Percentiles rank a stretch among this genome's conserved stretches.
phyloP scores from a whole-genome alignment of 2,329 filamentous ascomycete genomes.

The Curvularia eragrostidis region DNA sequence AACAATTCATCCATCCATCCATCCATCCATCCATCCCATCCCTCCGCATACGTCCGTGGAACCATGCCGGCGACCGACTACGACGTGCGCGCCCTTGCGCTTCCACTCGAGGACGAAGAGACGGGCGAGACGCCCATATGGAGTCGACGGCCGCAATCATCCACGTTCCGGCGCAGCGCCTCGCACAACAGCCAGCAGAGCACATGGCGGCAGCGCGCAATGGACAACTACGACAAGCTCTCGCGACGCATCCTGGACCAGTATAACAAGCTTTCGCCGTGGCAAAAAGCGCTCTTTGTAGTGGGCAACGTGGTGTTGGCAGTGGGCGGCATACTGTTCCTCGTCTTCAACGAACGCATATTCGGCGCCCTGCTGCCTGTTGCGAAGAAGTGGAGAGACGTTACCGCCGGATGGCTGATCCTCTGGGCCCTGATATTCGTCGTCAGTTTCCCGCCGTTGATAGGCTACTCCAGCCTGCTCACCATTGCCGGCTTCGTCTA shows the following conservation, averaged over 20 bases:
- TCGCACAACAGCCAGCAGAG: constrained; percentile 37
- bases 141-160: constrained; percentile 53
- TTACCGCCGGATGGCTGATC: constrained; percentile 74
- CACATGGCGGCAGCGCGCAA: constrained; percentile 50
- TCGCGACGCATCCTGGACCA: constrained; percentile 56
- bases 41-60: constrained; percentile 20
- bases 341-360: constrained; percentile 80
- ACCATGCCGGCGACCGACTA: constrained; percentile 56
- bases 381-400: constrained; percentile 77
- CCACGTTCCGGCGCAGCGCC: constrained; percentile 49
- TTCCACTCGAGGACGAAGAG: constrained; percentile 58
- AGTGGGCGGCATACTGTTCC: constrained; percentile 68
- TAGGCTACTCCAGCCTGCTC: constrained; percentile 82
- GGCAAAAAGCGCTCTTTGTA: constrained; percentile 68
- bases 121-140: constrained; percentile 59
- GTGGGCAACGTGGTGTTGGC: constrained; percentile 59
- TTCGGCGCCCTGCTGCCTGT: constrained; percentile 76
- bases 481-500: constrained; percentile 75
- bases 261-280: constrained; percentile 63
- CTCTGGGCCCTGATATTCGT: constrained; percentile 77
- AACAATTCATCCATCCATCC: constrained; percentile 6
- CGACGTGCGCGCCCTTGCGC: constrained; percentile 60
- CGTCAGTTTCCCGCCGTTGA: constrained; percentile 83
- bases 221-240: constrained; percentile 54
- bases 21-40: not conserved